A percentile compares a stretch with the other conserved stretches of the same genome.
Evolutionary conservation across 139 green algal genomes (phyloP).

Genomic region (Eudorina sp.): DNA sequence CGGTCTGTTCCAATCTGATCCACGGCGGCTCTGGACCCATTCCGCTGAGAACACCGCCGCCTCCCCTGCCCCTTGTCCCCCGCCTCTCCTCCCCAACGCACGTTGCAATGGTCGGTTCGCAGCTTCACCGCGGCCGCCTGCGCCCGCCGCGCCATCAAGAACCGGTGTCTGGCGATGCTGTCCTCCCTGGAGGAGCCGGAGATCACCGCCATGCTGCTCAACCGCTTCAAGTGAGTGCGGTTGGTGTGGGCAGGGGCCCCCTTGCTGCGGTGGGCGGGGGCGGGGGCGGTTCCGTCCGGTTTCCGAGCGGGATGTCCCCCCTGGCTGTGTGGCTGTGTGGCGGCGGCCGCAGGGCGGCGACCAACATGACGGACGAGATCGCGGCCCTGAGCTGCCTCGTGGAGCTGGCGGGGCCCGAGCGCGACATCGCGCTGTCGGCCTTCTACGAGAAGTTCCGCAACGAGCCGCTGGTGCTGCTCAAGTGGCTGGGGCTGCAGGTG

Average conservation of each 20-base stretch:
- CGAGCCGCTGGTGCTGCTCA: slow-evolving; percentile 93
- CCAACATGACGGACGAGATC: slow-evolving; percentile 98
- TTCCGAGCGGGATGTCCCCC: too few relatives aligned
- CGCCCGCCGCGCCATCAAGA: slow-evolving; percentile 87
- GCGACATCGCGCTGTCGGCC: slow-evolving; percentile 73
- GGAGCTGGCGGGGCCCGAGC: slow-evolving; percentile 64
- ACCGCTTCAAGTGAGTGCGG: slow-evolving; percentile 55
- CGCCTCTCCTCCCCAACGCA: too few relatives aligned
- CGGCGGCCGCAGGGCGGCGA: slow-evolving; percentile 67
- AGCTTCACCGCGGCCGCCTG: slow-evolving; percentile 70
- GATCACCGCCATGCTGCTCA: slow-evolving; percentile 73
- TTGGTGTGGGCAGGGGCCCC: neutral
- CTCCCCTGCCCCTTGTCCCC: too few relatives aligned
- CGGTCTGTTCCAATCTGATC: too few relatives aligned
- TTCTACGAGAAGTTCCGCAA: slow-evolving; percentile 84
- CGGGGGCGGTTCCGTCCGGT: neutral
- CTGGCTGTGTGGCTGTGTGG: neutral
- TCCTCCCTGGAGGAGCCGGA: slow-evolving; percentile 75
- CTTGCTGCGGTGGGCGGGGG: neutral
- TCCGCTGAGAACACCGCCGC: too few relatives aligned
- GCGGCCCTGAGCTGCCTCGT: slow-evolving; percentile 82
- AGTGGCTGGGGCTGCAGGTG: slow-evolving; percentile 91
- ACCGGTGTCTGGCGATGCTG: slow-evolving; percentile 87
- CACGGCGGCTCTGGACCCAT: too few relatives aligned
- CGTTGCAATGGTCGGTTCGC: too few relatives aligned